A percentile compares a stretch with the other conserved stretches of the same genome.
phyloP scores from a whole-genome alignment of 768 basidiomycete genomes.

The Rhizopogon salebrosus region DNA sequence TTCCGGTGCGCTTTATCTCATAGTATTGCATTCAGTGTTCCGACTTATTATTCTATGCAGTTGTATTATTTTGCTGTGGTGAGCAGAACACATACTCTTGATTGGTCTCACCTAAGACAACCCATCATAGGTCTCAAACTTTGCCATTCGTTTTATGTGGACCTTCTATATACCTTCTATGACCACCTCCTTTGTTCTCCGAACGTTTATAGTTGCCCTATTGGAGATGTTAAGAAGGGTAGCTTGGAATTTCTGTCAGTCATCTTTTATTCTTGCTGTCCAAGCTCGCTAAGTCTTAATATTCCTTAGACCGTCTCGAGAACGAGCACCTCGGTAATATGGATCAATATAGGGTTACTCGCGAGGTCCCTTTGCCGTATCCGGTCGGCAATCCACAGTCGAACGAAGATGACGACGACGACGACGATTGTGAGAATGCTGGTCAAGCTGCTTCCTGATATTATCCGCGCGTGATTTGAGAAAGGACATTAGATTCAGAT shows the following conservation, averaged over 20 bases:
- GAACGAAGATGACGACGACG: constrained; percentile 40
- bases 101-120: neutral
- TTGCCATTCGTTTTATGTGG: constrained; percentile 79
- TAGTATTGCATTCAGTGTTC: neutral
- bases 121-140: constrained; percentile 55
- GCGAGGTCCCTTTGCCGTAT: constrained; percentile 85
- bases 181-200: constrained; percentile 44
- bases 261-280: neutral
- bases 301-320: constrained; percentile 62
- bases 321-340: constrained; percentile 93
- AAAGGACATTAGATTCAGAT: neutral
- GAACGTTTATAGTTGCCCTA: constrained; percentile 62
- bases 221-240: constrained; percentile 77
- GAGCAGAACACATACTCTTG: constrained; percentile 13
- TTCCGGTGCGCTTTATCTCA: constrained; percentile 39
- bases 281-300: neutral
- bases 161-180: constrained; percentile 62
- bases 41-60: constrained; percentile 27
- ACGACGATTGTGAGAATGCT: constrained; percentile 24
- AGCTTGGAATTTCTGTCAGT: constrained; percentile 91
- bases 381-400: constrained; percentile 41
- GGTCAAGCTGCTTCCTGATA: constrained; percentile 9
- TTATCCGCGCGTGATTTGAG: neutral
- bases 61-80: constrained; percentile 80
- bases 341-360: constrained; percentile 85